Base-by-base conservation (phyloP, 768 basidiomycete genomes). In the Mycena alexandri region DNA sequence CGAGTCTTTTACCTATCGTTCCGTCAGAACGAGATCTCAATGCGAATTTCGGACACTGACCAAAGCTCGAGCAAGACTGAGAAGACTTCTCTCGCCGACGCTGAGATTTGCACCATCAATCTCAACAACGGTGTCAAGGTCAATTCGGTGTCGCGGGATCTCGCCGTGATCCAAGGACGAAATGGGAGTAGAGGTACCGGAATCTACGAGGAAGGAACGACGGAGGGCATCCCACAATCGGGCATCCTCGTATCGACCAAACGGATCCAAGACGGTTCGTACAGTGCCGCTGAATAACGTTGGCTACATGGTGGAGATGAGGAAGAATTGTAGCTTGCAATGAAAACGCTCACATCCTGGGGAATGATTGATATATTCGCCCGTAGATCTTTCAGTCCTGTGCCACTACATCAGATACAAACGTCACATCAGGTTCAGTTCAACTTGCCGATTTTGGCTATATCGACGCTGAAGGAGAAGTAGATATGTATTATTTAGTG, bases 21-120 rank as follows among this genome's bases (percentile, higher is more conserved):
- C 93, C 81, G 17, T 90, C 89, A n/a, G 93, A 87, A 36, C 93
- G 38, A 78, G 2, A 87, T 89, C 53, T 90, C 78, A 81, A 91
- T 79, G 17, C 88, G 88, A 21, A 91, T 86, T 47, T 88, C 89
- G 66, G 69, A 93, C 93, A 17, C 68, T 19, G 17, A 94, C 93
- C 16, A 95, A 80, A 3, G 94, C 94, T 41, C 94, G 84, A 34
- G 94, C 94, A 44, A 95, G 82, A 29, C 90, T 91, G 21, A 95
- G 87, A 24, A 95, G 79, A 9, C 88, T 90, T 58, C 92, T 80
- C 83, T 93, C 81, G 21, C 90, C 90, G 17, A 92, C 88, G 48
- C 89, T 90, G 67, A 94, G 71, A 69, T 94, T 94, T 10, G 80
- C 79, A 10, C 94, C 94, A 74, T 94, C 94, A 41, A 88, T 85